Evolutionary conservation across 2,329 filamentous ascomycete genomes (phyloP), one percentile per base, ranked within the genome.

Genomic region (Metarhizium anisopliae): DNA sequence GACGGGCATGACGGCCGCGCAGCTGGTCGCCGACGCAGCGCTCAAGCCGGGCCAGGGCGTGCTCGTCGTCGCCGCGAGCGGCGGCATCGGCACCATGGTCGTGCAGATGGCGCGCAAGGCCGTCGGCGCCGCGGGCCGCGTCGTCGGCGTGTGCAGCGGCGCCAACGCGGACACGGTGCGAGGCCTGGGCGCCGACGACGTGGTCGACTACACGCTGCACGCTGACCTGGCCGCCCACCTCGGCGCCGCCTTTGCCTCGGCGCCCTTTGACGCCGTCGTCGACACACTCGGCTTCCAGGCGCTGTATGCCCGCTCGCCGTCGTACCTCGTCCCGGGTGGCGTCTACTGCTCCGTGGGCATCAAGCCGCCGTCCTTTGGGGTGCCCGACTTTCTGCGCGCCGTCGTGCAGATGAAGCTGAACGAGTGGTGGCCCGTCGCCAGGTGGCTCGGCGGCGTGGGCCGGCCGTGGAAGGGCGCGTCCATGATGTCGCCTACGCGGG

Each of bases 61-160:
- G 40, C 60, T 81, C 50, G 66, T 80, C 4, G 77, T 79, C 59
- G 78, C 76, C 3, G 78, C 75, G 20, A 78, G 77, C 59, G 77
- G 78, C 0, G 77, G 76, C 13, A 74, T 81, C 6, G 78, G 78
- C 13, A 70, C 70, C 20, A 60, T 79, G 52, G 66, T 72, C 1
- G 65, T 78, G 50, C 78, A 81, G 65, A 71, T 77, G 67, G 67
- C 63, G 49, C 67, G 67, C 14, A 64, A 60, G n/a, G 58, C 66
- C 60, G 68, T 77, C 58, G 69, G 74, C 45, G 58, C 67, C 53
- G 64, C 67, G 0, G 77, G 76, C 2, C 63, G 67, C 51, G 71
- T 82, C 1, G 73, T 73, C 1, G 78, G 66, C 0, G 71, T 80
- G 11, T 81, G 78, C 62, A 79, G 76, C 2, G 71, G 66, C 2